Base-by-base conservation (phyloP, 23 red algal genomes). In the Gracilariopsis chorda region DNA sequence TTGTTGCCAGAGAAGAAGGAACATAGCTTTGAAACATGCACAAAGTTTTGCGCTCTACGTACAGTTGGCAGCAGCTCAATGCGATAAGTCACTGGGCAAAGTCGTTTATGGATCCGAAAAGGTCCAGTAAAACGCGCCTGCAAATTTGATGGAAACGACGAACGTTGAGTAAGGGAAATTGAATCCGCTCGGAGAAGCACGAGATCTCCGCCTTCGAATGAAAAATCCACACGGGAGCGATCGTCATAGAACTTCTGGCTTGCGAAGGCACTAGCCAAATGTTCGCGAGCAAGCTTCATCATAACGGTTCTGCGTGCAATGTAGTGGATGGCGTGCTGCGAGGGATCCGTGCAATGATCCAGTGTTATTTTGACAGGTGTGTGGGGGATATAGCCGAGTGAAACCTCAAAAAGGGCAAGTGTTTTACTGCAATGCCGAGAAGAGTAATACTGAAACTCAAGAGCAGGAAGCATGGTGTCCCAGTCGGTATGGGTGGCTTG, bases 341-440 rank as follows among this genome's bases (percentile, higher is more conserved):
- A 48, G 19, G 10, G 42, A 75, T 75, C 46, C 7, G 46, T 8
- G 27, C 77, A 59, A 20, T 53, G 14, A 14, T 48, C 46, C 9
- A 56, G 19, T 7, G 13, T 34, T 10, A 0, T 13, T 10, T 39
- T 52, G 0, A 55, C 0, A 19, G 46, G 27, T 13, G 2, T 35
- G 40, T 79, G 44, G 11, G 0, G 74, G 28, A 20, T 79, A 30
- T 48, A 4, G 19, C 0, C 47, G 7, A 48, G 47, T 23, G 12
- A 12, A n/a, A 79, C 46, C 52, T 79, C 74, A 52, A 79, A 53
- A 20, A 45, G 74, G 21, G 74, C 19, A 20, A 79, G 74, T 14
- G 42, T 20, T 17, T 0, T 79, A 30, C 74, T 79, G 9, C 19
- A 48, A 0, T 79, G 55, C 5, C 55, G 55, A 60, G 55, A 60